Evolutionary conservation across 1,284 basidiomycete genomes (phyloP), one percentile per base, ranked within the genome.

Genomic region (Cutaneotrichosporon sp.): DNA sequence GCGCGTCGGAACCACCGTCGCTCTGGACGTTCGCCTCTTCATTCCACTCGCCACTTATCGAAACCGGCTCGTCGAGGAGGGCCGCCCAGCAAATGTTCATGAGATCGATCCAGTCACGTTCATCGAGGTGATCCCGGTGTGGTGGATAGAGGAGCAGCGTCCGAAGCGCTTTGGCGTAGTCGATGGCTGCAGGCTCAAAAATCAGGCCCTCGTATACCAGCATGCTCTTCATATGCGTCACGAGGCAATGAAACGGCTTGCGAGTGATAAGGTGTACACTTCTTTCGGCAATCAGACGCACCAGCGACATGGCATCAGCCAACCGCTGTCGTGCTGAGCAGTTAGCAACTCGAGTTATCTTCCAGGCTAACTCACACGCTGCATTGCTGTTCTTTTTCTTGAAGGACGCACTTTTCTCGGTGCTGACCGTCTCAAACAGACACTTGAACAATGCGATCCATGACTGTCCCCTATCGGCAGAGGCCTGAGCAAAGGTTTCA

Each of bases 101-200:
- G 22, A 90, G 72, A 18, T 75, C 74, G 9, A 84, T 70, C 93
- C 93, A 97, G 38, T 71, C 76, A 0, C 77, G 73, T 14, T 79
- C 76, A 9, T 84, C 82, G 26, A 94, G 69, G 62, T 87, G 83
- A 30, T 92, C 85, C 46, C 92, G 77, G 70, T 97, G 92, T 1
- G 88, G 85, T 2, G 76, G 73, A 67, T 83, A 85, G 46, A 76
- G 75, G 40, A 90, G 76, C 3, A 88, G 68, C 44, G 77, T 78
- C 38, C 82, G 81, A 34, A 94, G 77, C 0, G 87, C 80, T 68
- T 93, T 91, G 55, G 86, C 78, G 68, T 91, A 96, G 68, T 91
- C 84, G 55, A 89, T 73, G 3, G 87, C 83, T 5, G 91, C 79
- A 0, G 84, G 83, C 8, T 78, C 66, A 48, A 86, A 80, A 9